phyloP scores from a whole-genome alignment of 345 rosid species.

The Corchorus capsularis region DNA sequence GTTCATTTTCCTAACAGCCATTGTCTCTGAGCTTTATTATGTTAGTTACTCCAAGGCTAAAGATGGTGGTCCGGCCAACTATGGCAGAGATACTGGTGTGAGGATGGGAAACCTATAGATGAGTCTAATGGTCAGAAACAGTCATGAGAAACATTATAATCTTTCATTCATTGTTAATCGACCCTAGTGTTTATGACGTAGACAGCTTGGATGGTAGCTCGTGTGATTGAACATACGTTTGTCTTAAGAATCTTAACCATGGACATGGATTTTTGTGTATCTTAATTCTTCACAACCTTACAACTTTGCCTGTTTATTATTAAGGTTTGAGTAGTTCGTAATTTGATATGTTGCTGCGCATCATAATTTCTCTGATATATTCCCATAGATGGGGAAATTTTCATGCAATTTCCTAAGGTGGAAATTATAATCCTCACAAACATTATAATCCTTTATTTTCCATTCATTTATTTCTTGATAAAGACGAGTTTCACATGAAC shows the following conservation, averaged over 20 bases:
- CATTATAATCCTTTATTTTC: no score
- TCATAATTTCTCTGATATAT: no score
- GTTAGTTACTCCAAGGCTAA: slow-evolving; percentile 61
- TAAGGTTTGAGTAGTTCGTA: background rate
- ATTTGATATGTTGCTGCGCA: background rate
- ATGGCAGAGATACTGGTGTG: slow-evolving; percentile 57
- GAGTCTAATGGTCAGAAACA: background rate
- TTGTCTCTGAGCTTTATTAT: slow-evolving; percentile 74
- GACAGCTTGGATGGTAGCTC: background rate
- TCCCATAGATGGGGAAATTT: no score
- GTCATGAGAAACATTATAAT: background rate
- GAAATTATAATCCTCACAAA: no score
- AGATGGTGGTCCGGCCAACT: slow-evolving; percentile 35
- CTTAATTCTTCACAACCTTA: background rate
- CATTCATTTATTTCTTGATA: no score
- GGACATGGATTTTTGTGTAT: background rate
- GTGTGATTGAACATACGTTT: slow-evolving; percentile 1
- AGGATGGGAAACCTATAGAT: slow-evolving; percentile 72
- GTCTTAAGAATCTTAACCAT: background rate
- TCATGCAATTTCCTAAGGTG: no score
- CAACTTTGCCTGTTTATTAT: background rate
- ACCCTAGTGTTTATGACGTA: slow-evolving; percentile 2
- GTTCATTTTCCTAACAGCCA: slow-evolving; percentile 68
- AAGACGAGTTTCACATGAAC: no score
- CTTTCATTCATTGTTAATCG: slow-evolving; percentile 18